Evolutionary conservation across 75 land plant genomes (phyloP).

Genomic region (Cryptomeria japonica): DNA sequence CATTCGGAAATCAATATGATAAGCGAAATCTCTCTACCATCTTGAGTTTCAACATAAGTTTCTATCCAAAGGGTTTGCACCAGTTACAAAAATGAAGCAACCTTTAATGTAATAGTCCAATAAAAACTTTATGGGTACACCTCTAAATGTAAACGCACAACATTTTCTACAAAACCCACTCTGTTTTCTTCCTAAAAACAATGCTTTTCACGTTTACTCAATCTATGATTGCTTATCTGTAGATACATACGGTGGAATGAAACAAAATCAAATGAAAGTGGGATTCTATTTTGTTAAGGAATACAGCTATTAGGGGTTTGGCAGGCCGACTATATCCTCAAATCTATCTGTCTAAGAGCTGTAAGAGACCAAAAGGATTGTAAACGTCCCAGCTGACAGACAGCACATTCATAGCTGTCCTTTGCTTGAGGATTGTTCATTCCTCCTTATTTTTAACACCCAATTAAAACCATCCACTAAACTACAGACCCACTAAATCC

Average conservation of each 20-base stretch:
- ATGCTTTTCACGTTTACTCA: neutral
- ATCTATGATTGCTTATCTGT: neutral
- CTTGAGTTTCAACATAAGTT: neutral
- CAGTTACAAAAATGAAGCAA: neutral
- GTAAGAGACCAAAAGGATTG: conserved; percentile 5
- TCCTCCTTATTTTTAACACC: neutral
- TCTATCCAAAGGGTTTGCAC: neutral
- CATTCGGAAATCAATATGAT: neutral
- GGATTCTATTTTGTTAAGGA: neutral
- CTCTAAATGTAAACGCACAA: neutral
- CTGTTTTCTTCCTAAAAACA: neutral
- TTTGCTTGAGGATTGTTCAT: neutral
- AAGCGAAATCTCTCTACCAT: neutral
- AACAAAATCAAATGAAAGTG: neutral
- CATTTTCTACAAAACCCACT: neutral
- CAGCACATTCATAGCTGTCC: conserved; percentile 12
- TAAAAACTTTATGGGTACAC: neutral
- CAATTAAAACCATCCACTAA: neutral
- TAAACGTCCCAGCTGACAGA: neutral
- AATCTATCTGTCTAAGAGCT: conserved; percentile 4
- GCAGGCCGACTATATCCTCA: neutral
- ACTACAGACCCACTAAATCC: conserved; percentile 10
- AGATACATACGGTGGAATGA: neutral
- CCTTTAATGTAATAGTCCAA: neutral
- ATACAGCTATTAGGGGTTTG: conserved; percentile 6